Conservation (phyloP, 306 rosid species). For the Corylus heterophylla region DNA sequence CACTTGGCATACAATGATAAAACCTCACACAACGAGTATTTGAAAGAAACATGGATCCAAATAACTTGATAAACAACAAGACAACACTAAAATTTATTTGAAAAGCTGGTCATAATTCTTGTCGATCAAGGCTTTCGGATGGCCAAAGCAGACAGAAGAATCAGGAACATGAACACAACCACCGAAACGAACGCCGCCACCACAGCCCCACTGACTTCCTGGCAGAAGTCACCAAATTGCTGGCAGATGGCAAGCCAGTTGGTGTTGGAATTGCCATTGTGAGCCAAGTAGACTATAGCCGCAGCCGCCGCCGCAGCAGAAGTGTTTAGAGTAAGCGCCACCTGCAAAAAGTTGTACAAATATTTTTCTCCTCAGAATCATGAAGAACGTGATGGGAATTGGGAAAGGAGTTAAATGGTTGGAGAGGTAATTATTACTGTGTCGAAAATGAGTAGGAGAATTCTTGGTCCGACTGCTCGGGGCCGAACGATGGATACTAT, state of each 20-base stretch:
- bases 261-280: slow-evolving; percentile 68
- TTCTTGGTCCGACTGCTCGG: slow-evolving; percentile 58
- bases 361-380: neutral
- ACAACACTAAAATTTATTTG: neutral
- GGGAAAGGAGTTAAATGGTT: neutral
- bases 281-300: slow-evolving; percentile 78
- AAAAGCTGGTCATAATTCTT: neutral
- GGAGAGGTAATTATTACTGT: slow-evolving; percentile 40
- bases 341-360: slow-evolving; percentile 36
- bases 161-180: slow-evolving; percentile 41
- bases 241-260: slow-evolving; percentile 89
- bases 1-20: neutral
- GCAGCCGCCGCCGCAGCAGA: slow-evolving; percentile 74
- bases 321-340: slow-evolving; percentile 64
- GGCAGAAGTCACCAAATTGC: slow-evolving; percentile 74
- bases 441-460: slow-evolving; percentile 75
- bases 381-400: too few relatives aligned
- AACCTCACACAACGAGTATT: slow-evolving; percentile 4
- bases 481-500: slow-evolving; percentile 71
- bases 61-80: neutral
- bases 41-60: neutral
- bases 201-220: slow-evolving; percentile 65
- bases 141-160: slow-evolving; percentile 63
- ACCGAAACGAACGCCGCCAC: slow-evolving; percentile 58
- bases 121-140: slow-evolving; percentile 42